phyloP scores from a whole-genome alignment of 1,284 basidiomycete species.

The Gymnopus androsaceus region DNA sequence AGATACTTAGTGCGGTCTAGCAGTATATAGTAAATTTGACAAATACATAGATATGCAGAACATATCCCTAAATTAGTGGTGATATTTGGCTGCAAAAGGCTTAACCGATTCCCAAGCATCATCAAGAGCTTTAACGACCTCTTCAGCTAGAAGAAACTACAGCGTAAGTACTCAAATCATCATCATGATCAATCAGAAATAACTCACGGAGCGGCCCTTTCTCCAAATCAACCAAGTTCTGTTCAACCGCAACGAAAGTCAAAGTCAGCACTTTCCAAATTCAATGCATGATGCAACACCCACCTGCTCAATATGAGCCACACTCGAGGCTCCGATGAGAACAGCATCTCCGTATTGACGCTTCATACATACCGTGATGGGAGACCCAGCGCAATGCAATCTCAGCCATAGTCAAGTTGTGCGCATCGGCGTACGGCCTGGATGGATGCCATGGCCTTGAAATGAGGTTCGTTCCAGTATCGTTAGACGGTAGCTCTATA shows the following conservation, averaged over 20 bases:
- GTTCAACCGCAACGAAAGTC: background rate
- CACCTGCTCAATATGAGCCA: conserved; percentile 51
- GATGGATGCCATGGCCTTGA: conserved; percentile 45
- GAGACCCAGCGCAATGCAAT: conserved; percentile 57
- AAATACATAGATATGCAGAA: too few species aligned
- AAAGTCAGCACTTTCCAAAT: background rate
- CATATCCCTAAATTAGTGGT: conserved; percentile 18
- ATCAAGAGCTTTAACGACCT: conserved; percentile 39
- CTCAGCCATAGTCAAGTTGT: conserved; percentile 49
- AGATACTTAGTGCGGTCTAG: too few species aligned
- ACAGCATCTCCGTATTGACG: conserved; percentile 50
- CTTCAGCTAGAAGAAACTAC: conserved; percentile 29
- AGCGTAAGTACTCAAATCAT: background rate
- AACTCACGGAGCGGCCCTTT: conserved; percentile 59
- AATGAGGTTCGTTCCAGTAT: conserved; percentile 54
- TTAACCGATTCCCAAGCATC: conserved; percentile 40
- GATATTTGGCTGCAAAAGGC: conserved; percentile 36
- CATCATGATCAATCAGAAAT: background rate
- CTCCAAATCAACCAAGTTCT: conserved; percentile 57
- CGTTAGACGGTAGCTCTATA: conserved; percentile 13
- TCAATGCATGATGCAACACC: background rate
- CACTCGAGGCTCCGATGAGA: conserved; percentile 53
- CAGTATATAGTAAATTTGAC: too few species aligned
- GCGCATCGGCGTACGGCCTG: conserved; percentile 38
- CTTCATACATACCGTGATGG: conserved; percentile 51